Base-by-base conservation (phyloP, 2,329 filamentous ascomycete genomes). In the Talaromyces sp. region DNA sequence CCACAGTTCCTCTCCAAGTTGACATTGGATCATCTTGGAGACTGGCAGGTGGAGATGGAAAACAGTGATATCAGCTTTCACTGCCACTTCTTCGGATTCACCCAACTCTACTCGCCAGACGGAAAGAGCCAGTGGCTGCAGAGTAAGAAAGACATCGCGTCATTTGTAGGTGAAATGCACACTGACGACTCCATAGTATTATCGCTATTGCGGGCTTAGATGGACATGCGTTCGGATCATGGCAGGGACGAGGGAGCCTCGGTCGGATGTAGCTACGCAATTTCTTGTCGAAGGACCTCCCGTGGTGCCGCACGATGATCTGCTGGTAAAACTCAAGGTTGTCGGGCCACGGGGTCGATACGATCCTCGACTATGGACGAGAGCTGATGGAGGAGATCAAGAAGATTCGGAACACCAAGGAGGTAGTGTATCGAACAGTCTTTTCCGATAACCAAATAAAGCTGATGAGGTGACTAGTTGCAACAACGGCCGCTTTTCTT, bases 201-300 rank as follows among this genome's bases (percentile, higher is more conserved):
- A 31, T 31, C 6, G 7, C 27, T 22, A 22, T 22, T 22, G 19
- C 19, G 19, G 19, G 19, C 2, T 22, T 22, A 22, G 19, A 22
- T 22, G 19, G 19, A 22, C 19, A 22, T 2, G 19, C 19, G 2
- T 22, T 1, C 19, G 19, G 19, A 22, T 22, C 19, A 22, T 22
- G 19, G 19, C 19, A 22, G 19, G 19, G 19, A 22, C 19, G 19
- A 22, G 19, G 19, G 19, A 22, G 2, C 19, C 19, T 22, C 19
- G 19, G 19, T 22, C 19, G 19, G 19, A 76, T 75, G 71, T 75
- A 72, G 73, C 68, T 76, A 0, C 68, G 71, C 1, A 67, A 76
- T 58, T 76, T 76, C 59, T 64, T 76, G 13, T 67, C 62, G 0
- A 71, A 73, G 62, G 72, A 74, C 65, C 50, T 73, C 14, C 71